phyloP scores from a whole-genome alignment of 1,139 yeast genomes.

The Meyerozyma sp. region DNA sequence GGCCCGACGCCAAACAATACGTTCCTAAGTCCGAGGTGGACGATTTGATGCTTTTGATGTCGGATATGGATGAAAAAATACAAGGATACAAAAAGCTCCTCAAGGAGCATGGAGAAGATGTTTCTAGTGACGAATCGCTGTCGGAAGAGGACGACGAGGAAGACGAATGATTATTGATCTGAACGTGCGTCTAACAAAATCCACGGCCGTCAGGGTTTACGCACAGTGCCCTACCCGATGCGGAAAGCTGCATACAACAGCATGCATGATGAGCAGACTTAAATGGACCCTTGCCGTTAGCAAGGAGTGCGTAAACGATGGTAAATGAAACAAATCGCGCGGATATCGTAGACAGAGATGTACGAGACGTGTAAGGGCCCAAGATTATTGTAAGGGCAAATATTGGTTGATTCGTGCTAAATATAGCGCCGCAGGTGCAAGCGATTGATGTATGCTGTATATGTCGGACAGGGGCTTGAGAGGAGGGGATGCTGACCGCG shows the following conservation, averaged over 20 bases:
- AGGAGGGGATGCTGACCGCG: background rate
- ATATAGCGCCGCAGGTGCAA: no score
- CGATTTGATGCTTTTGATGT: conserved; percentile 67
- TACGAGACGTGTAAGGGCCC: background rate
- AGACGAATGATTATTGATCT: conserved; percentile 11
- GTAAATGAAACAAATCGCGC: no score
- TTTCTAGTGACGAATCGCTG: conserved; percentile 42
- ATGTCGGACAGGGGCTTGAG: no score
- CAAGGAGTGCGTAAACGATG: no score
- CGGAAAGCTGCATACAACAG: no score
- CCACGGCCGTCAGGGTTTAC: no score
- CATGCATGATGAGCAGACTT: no score
- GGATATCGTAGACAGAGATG: no score
- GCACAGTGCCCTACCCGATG: no score
- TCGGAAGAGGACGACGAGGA: conserved; percentile 33
- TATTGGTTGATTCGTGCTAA: background rate
- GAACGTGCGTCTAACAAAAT: no score
- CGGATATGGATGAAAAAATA: conserved; percentile 69
- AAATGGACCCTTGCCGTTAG: no score
- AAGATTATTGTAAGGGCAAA: background rate
- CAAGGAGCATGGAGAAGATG: conserved; percentile 42
- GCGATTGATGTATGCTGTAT: no score
- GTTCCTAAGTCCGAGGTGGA: conserved; percentile 65
- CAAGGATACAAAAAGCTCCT: conserved; percentile 53
- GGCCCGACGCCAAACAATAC: background rate